Evolutionary conservation across 345 rosid genomes (phyloP).

Genomic region (Psidium guajava): DNA sequence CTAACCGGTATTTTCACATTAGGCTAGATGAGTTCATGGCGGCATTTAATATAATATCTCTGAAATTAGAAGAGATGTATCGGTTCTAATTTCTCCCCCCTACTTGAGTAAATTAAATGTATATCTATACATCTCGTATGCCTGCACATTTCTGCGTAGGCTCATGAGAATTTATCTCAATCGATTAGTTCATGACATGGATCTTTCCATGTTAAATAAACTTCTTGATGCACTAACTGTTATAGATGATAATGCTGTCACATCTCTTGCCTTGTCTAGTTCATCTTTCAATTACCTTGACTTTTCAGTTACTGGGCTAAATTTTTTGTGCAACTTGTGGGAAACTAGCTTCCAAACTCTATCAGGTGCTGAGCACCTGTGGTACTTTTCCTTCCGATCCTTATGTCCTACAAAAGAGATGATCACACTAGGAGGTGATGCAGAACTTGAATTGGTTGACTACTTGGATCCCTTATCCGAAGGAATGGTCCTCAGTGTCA

Average conservation of each 20-base stretch:
- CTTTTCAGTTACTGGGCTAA: not conserved
- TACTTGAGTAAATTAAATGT: not conserved
- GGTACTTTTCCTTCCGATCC: not conserved
- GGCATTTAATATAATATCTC: constrained; percentile 80
- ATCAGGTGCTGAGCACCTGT: not conserved
- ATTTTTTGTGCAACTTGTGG: not conserved
- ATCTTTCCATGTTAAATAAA: not conserved
- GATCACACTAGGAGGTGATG: constrained; percentile 98
- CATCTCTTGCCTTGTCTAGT: not conserved
- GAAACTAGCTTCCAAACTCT: not conserved
- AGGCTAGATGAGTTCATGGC: constrained; percentile 99
- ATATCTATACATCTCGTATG: not conserved
- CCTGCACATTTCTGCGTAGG: not conserved
- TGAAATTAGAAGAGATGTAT: constrained; percentile 96
- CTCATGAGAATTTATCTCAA: not conserved
- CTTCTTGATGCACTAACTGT: not conserved
- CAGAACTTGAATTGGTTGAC: constrained; percentile 94
- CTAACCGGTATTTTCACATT: not conserved
- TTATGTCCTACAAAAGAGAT: constrained; percentile 32
- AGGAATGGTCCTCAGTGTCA: constrained; percentile 94
- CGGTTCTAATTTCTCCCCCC: constrained; percentile 37
- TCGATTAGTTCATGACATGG: not conserved
- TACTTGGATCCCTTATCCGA: constrained; percentile 96
- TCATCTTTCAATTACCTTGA: not conserved
- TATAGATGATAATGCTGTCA: not conserved